Base-by-base conservation (phyloP, 2,329 filamentous ascomycete genomes). In the Westerdykella aurantiaca region DNA sequence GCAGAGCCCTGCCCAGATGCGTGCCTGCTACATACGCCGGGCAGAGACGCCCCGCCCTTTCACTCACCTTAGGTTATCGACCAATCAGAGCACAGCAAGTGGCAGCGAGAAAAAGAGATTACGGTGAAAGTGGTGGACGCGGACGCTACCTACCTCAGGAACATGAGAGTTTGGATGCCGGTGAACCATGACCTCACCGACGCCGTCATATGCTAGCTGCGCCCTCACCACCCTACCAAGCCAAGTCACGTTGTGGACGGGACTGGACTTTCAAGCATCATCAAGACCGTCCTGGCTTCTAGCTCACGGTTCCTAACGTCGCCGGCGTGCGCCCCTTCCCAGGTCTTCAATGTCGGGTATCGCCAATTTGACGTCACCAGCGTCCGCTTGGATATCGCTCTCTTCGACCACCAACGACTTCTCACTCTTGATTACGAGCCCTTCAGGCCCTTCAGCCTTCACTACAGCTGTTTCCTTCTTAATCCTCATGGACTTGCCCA, bases 401-500 rank as follows among this genome's bases (percentile, higher is more conserved):
- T 56, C 33, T 38, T 53, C 38, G 34, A 43, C 45, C 22, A 49
- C 42, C 5, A 50, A 41, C 10, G 22, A 37, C 37, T 45, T 44
- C 31, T 57, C 46, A 33, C 56, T 55, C 34, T 64, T 52, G 2
- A 58, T 50, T 1, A 51, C 40, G 5, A 55, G 43, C 35, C 60
- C 51, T 58, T 66, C 48, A 52, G 58, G 33, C 16, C 62, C 55
- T 40, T 70, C 68, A 4, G 62, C 47, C 41, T 70, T 67, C 2
- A 69, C 47, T 1, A 61, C 57, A 17, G 57, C 56, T 16, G 58
- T 60, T 44, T 68, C 55, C 55, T 72, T 73, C 37, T 74, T 75
- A 44, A 71, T 66, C 65, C 73, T 82, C 51, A 74, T 75, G 18
- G 77, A 79, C 45, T 65, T 67, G 29, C 64, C 67, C 2, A 64